Percentiles rank a stretch among this genome's conserved stretches.
These are phyloP conservation scores for Calonectria naviculata DNA, from an alignment of 2,329 filamentous ascomycete genomes.

Conservation along the genomic window DNA sequence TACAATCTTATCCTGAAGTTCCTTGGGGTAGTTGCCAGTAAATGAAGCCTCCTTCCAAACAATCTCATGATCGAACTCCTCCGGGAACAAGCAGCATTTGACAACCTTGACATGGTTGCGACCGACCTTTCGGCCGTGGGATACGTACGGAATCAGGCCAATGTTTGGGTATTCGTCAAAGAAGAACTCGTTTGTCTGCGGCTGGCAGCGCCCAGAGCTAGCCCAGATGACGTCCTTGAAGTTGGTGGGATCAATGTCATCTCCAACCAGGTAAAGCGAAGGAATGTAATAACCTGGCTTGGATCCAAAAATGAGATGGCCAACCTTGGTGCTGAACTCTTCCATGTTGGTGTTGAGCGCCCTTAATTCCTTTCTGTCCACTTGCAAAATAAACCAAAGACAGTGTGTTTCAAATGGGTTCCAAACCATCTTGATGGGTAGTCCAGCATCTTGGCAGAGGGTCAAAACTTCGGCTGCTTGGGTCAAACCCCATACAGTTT, in stretches of 20 bases:
- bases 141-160: neutral
- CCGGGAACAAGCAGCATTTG: neutral
- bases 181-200: neutral
- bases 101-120: neutral
- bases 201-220: neutral
- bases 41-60: neutral
- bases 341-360: neutral
- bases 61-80: neutral
- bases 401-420: neutral
- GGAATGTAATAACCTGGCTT: neutral
- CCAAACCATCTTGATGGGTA: neutral
- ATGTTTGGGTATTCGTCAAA: neutral
- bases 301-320: neutral
- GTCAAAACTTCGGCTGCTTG: neutral
- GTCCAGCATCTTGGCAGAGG: neutral
- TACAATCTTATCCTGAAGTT: neutral
- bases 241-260: neutral
- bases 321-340: neutral
- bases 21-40: neutral
- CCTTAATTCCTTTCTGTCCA: neutral
- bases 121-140: neutral
- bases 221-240: constrained; percentile 9
- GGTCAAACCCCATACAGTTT: constrained; percentile 4
- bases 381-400: neutral
- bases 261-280: neutral